phyloP scores from a whole-genome alignment of 2,329 filamentous ascomycete species.

The Phoma sp. region DNA sequence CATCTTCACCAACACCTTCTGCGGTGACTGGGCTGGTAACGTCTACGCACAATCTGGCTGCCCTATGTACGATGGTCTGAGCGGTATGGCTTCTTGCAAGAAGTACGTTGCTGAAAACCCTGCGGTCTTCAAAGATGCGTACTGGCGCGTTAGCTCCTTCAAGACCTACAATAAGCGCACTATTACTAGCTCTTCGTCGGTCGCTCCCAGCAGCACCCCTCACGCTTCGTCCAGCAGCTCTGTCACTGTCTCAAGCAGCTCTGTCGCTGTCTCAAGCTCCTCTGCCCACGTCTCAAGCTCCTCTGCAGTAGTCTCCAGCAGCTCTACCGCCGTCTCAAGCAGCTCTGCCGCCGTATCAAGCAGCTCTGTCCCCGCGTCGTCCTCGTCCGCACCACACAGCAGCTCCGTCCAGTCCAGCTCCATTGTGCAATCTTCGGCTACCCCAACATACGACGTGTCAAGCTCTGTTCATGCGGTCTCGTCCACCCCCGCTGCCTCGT shows the following conservation, averaged over 20 bases:
- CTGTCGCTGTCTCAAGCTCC: neutral
- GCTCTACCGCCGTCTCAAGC: conserved; percentile 3
- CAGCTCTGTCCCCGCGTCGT: neutral
- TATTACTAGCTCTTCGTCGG: conserved; percentile 23
- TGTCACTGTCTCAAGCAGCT: conserved; percentile 1
- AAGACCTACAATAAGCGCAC: conserved; percentile 30
- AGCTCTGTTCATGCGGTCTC: conserved; percentile 15
- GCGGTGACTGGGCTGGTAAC: conserved; percentile 82
- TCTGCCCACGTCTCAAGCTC: neutral
- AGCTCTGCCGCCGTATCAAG: conserved; percentile 1
- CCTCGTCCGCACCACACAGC: conserved; percentile 2
- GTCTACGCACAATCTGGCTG: conserved; percentile 70
- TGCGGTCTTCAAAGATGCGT: conserved; percentile 71
- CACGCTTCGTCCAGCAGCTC: conserved; percentile 16
- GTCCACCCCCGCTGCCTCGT: neutral
- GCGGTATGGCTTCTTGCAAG: conserved; percentile 60
- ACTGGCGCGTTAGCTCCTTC: conserved; percentile 68
- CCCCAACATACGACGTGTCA: neutral
- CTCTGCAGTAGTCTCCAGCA: neutral
- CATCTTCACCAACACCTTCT: conserved; percentile 84
- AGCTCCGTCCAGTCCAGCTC: conserved; percentile 5
- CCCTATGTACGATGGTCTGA: conserved; percentile 36
- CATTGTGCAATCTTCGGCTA: conserved; percentile 1
- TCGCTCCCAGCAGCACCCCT: conserved; percentile 13
- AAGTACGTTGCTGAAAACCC: conserved; percentile 76